Base-by-base conservation (phyloP, 2,329 filamentous ascomycete species). In the Calonectria multiphialidica region DNA sequence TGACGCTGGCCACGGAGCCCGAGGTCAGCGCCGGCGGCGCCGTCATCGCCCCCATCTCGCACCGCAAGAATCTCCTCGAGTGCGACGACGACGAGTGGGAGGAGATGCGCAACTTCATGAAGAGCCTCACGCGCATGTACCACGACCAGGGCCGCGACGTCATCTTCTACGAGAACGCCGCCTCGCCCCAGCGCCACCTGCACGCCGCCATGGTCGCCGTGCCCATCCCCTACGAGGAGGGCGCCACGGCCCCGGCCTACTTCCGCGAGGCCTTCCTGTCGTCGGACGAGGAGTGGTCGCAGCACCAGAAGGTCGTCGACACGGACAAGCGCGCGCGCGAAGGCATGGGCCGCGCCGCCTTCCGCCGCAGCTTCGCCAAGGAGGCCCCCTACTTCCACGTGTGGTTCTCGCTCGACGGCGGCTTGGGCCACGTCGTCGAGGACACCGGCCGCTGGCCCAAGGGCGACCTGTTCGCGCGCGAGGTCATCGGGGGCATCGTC, bases 1-100 rank as follows among this genome's bases (percentile, higher is more conserved):
- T 99, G 55, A 98, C 97, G 0, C 88, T 99, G 2, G 92, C 96
- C 12, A 97, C 97, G 0, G 93, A 96, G 77, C 97, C 97, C 0
- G 96, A 98, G 81, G 87, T 99, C 50, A 94, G 91, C 76, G 89
- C 94, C 62, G 95, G 95, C 55, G 93, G 95, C 61, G 94, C 96
- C 8, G 93, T 97, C 70, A 97, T 99, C 73, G 95, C 96, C 3
- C 97, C 97, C 7, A 91, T 97, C 25, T 91, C 95, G 77, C 97
- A 99, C 82, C 93, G 93, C 65, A 92, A 89, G 28, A 99, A 98
- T 82, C 90, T 99, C 0, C 87, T 99, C n/a, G 96, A 98, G 83
- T 99, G 97, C 83, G 96, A 98, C 83, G 96, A 99, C 80, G 97
- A 99, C 81, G 97, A 99, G 82, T 99, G 97, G 97, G 97, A 99